Percentiles rank a stretch among this genome's conserved stretches.
These are phyloP conservation scores for Lobosporangium transversale DNA, from an alignment of 192 early-diverging fungal species.

Conservation along the genomic window DNA sequence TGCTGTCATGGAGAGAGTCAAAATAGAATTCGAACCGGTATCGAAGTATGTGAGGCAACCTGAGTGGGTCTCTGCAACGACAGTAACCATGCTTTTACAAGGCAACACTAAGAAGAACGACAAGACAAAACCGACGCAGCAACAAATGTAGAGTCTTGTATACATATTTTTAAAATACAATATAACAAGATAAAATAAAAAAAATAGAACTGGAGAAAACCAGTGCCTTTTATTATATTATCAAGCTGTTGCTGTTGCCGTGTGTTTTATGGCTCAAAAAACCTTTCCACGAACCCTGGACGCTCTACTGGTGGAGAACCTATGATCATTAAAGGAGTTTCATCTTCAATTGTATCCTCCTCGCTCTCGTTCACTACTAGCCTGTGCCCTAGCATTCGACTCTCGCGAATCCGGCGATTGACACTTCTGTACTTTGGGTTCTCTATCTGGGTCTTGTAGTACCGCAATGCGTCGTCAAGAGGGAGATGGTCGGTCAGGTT, in stretches of 20 bases:
- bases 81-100: constrained; percentile 45
- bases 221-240: too few species aligned
- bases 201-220: neutral
- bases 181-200: neutral
- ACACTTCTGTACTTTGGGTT: constrained; percentile 52
- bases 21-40: constrained; percentile 43
- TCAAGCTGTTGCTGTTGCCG: too few species aligned
- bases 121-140: constrained; percentile 9
- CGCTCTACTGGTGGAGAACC: constrained; percentile 14
- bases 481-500: constrained; percentile 89
- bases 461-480: constrained; percentile 74
- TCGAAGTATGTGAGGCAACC: constrained; percentile 45
- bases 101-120: constrained; percentile 23
- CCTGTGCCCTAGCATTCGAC: constrained; percentile 40
- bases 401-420: constrained; percentile 44
- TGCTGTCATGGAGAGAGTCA: constrained; percentile 48
- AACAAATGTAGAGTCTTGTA: neutral
- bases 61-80: constrained; percentile 40
- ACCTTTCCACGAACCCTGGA: neutral
- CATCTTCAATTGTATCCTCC: constrained; percentile 34
- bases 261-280: neutral
- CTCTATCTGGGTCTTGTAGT: constrained; percentile 63
- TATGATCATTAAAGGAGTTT: constrained; percentile 23
- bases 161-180: neutral
- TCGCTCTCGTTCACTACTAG: constrained; percentile 26